Percentiles rank a stretch among this genome's conserved stretches.
Conservation (phyloP, 1,284 basidiomycete genomes). For the Tylopilus sp. region DNA sequence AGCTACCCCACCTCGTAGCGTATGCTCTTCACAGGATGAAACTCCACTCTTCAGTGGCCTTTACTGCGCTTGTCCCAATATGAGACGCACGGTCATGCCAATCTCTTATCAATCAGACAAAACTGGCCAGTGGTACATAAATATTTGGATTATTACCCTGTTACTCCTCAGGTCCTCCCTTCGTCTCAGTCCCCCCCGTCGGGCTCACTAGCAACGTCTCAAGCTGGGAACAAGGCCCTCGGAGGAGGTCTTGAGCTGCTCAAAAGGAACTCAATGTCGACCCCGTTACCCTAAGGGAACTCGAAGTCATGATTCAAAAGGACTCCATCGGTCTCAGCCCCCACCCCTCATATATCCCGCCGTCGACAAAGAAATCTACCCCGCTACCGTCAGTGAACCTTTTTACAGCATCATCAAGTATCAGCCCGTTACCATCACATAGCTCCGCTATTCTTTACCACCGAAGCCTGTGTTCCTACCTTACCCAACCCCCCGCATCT, state of each 20-base stretch:
- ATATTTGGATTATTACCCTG: background rate
- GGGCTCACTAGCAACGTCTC: slow-evolving; percentile 36
- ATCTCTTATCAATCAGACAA: slow-evolving; percentile 38
- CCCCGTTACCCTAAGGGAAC: too few relatives aligned
- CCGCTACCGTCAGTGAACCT: too few relatives aligned
- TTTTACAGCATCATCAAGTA: too few relatives aligned
- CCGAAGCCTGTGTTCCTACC: too few relatives aligned
- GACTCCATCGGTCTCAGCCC: too few relatives aligned
- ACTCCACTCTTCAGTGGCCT: slow-evolving; percentile 84
- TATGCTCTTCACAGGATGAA: slow-evolving; percentile 93
- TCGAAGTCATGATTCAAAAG: too few relatives aligned
- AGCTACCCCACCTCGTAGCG: slow-evolving; percentile 86
- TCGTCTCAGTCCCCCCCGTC: background rate
- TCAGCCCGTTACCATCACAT: too few relatives aligned
- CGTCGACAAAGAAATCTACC: too few relatives aligned
- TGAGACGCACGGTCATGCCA: slow-evolving; percentile 11
- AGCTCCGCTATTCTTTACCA: too few relatives aligned
- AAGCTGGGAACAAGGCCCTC: slow-evolving; percentile 38
- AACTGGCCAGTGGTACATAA: slow-evolving; percentile 20
- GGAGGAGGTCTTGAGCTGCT: slow-evolving; percentile 45
- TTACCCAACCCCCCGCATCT: too few relatives aligned
- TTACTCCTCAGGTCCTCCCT: slow-evolving; percentile 1
- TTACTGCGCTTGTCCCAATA: slow-evolving; percentile 81
- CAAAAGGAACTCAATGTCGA: too few relatives aligned
- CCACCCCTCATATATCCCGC: too few relatives aligned